These are phyloP conservation scores for Crotalaria pallida DNA, from an alignment of 306 rosid genomes.

Conservation along the genomic window DNA sequence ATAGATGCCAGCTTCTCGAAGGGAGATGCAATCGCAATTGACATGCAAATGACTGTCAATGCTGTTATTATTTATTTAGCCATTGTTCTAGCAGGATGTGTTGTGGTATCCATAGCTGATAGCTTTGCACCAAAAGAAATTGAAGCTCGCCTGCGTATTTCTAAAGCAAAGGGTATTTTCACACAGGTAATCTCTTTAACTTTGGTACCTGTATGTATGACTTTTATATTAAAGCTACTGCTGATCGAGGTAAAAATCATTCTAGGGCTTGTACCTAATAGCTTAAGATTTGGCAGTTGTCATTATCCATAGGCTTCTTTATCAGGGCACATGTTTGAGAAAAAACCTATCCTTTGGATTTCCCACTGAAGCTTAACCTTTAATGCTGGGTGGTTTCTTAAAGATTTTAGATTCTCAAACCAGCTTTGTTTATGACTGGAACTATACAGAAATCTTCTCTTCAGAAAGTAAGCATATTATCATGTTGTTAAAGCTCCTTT, in stretches of 20 bases:
- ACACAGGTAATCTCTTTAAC: slow-evolving; percentile 56
- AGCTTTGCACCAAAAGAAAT: slow-evolving; percentile 81
- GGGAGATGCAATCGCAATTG: slow-evolving; percentile 91
- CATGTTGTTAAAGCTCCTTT: too few relatives aligned
- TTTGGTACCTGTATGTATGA: background rate
- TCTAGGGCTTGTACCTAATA: too few relatives aligned
- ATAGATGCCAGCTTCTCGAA: slow-evolving; percentile 55
- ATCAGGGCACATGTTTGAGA: too few relatives aligned
- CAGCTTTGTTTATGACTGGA: too few relatives aligned
- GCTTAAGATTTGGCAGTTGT: too few relatives aligned
- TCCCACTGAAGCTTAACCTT: too few relatives aligned
- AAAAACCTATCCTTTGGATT: too few relatives aligned
- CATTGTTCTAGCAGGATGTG: slow-evolving; percentile 65
- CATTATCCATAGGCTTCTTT: too few relatives aligned
- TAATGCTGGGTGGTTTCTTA: too few relatives aligned
- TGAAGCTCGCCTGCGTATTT: slow-evolving; percentile 65
- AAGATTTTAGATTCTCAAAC: too few relatives aligned
- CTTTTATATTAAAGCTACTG: background rate
- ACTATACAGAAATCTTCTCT: too few relatives aligned
- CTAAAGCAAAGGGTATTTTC: slow-evolving; percentile 78
- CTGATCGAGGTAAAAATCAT: background rate
- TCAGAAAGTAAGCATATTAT: too few relatives aligned
- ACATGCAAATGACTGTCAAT: slow-evolving; percentile 80
- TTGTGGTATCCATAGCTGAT: slow-evolving; percentile 89
- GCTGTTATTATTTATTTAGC: slow-evolving; percentile 81